These are phyloP conservation scores for Coemansia sp. DNA, from an alignment of 192 early-diverging fungal species.

Conservation along the genomic window DNA sequence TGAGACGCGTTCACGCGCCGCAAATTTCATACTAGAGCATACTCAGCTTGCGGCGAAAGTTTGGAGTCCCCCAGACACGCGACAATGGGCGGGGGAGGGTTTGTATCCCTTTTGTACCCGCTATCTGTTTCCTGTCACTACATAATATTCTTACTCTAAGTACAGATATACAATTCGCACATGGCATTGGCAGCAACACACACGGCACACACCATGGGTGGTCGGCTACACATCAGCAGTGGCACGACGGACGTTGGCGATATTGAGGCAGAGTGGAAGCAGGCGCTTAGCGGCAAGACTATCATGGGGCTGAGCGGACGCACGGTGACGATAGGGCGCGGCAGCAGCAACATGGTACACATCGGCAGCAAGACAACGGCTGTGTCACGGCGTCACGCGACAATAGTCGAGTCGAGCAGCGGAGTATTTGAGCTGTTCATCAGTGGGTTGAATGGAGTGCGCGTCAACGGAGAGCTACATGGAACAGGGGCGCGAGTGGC, in stretches of 20 bases:
- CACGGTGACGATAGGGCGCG: slow-evolving; percentile 48
- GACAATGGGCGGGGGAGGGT: background rate
- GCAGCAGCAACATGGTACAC: slow-evolving; percentile 43
- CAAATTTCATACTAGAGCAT: background rate
- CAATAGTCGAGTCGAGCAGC: slow-evolving; percentile 20
- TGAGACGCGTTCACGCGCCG: background rate
- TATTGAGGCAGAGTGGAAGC: slow-evolving; percentile 24
- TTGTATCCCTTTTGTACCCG: background rate
- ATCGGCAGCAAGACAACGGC: slow-evolving; percentile 43
- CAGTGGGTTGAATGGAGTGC: slow-evolving; percentile 55
- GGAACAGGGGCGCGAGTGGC: slow-evolving; percentile 20
- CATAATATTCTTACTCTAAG: background rate
- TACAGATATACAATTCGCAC: background rate
- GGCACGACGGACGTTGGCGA: background rate
- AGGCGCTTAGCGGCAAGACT: slow-evolving; percentile 38
- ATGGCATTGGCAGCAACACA: slow-evolving; percentile 10
- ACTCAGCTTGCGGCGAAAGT: background rate
- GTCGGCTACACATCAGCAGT: background rate
- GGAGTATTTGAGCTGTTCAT: slow-evolving; percentile 35
- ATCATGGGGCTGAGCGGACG: slow-evolving; percentile 33
- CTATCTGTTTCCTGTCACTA: background rate
- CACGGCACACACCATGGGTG: background rate
- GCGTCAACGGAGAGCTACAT: slow-evolving; percentile 45
- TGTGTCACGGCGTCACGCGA: slow-evolving; percentile 50
- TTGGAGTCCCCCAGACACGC: background rate